Base-by-base conservation (phyloP, 208 protist genomes). In the Phytomonas francai region DNA sequence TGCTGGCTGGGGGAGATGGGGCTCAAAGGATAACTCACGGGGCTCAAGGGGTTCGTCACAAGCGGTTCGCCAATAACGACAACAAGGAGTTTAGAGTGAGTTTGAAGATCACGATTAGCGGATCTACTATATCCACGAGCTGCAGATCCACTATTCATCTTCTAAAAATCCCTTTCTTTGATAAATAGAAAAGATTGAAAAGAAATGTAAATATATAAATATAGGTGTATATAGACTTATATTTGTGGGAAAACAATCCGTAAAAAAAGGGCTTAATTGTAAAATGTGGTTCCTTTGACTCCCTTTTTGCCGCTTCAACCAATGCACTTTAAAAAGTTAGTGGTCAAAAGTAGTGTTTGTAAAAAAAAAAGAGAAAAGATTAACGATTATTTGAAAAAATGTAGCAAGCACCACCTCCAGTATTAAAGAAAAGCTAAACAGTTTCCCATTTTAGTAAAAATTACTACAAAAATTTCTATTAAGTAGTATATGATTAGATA, bases 11-110 rank as follows among this genome's bases (percentile, higher is more conserved):
- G 88, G 29, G 80, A 68, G n/a, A 93, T 66, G 67, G 87, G 89
- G 32, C 68, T 84, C 8, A 94, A 77, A 9, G 82, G 84, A 32
- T 81, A 73, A 27, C 56, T 22, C 28, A 59, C 39, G 12, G 32
- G 28, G 16, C 36, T 36, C 2, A 33, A 25, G 54, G 25, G 60
- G 36, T 63, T 63, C 66, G 76, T 63, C 36, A 81, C 59, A 25
- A 93, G 76, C 5, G 81, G 78, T 66, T 93, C 88, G 29, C 80
- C 85, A 56, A 93, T 74, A 62, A 93, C 77, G 49, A 93, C 71
- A 59, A 82, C 88, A 57, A 74, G 74, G 45, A 93, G 74, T 31
- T 75, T 71, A 12, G 66, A 11, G 29, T 58, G 31, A 22, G 60
- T 56, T 31, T 70, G 63, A 34, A 74, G 70, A n/a, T 67, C 62